Percentiles rank a stretch among this genome's conserved stretches.
phyloP scores from a whole-genome alignment of 805 yeast species.

The Wickerhamiella australiensis region DNA sequence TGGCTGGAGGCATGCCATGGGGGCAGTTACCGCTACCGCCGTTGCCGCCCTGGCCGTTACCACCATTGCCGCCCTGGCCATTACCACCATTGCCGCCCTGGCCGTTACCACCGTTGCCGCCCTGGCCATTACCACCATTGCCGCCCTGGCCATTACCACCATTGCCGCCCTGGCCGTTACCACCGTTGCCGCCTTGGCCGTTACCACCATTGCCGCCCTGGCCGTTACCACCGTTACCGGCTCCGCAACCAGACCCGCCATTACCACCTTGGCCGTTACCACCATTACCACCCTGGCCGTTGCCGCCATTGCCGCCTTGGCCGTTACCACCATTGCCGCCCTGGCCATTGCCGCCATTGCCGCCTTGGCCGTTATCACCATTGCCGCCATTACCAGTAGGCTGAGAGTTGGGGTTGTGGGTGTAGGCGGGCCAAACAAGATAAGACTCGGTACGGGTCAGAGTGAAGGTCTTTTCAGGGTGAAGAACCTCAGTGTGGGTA shows the following conservation, averaged over 20 bases:
- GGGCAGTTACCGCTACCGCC: neutral
- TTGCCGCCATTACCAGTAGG: neutral
- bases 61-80: neutral
- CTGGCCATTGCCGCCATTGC: neutral
- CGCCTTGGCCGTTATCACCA: conserved; percentile 1
- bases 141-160: conserved; percentile 3
- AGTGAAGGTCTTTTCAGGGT: conserved; percentile 14
- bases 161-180: conserved; percentile 1
- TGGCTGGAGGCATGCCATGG: neutral
- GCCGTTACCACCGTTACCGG: neutral
- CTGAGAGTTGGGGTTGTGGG: conserved; percentile 1
- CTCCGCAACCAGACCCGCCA: no score
- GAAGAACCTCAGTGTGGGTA: conserved; percentile 12
- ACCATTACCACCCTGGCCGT: neutral
- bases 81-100: conserved; percentile 4
- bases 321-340: conserved; percentile 4
- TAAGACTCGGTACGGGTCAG: conserved; percentile 14
- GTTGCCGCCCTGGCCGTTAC: neutral
- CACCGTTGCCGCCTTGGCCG: conserved; percentile 2
- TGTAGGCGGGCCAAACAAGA: conserved; percentile 13
- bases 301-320: neutral
- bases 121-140: conserved; percentile 1
- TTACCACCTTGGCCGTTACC: conserved; percentile 1
- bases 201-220: conserved; percentile 1
- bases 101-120: conserved; percentile 2